Base-by-base conservation (phyloP, 371 early-diverging fungal genomes). In the Zychaea mexicana region DNA sequence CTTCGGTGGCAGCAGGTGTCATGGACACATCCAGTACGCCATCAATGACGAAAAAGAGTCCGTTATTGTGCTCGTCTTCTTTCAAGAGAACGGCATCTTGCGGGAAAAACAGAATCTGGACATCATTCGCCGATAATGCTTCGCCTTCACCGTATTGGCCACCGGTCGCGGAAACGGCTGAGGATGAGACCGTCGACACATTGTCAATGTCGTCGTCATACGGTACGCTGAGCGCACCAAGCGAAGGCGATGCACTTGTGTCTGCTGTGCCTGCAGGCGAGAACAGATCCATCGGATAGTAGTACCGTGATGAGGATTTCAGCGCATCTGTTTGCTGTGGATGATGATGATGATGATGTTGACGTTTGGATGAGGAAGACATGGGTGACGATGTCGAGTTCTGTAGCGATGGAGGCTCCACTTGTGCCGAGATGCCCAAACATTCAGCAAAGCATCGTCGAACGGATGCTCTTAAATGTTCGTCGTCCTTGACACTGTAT, bases 31-130 rank as follows among this genome's bases (percentile, higher is more conserved):
- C 93, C 26, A 98, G 70, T 17, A 88, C 68, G 19, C 98, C 98
- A 69, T 96, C 95, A 67, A 97, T 86, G 2, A 97, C 93, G 72
- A 96, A 93, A 71, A 89, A 97, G 33, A 98, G 64, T 1, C 98
- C 98, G n/a, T 82, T 85, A 31, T 85, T 86, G 19, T 93, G 89
- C 66, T 95, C 91, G 2, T 96, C 96, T 72, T 95, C 92, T 38
- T 87, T 81, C 22, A 95, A 85, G 22, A 97, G 70, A 0, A 81
- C 77, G 3, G 87, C 83, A 33, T 91, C 96, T 47, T 89, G 86
- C 5, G 91, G 89, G 47, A 87, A 89, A 64, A 83, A 89, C 60
- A 89, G 69, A 54, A 92, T 84, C 62, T 89, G 83, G 17, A 90
- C 79, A 64, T 90, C 90, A 36, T 86, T 85, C 21, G 82, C 73